A percentile compares a stretch with the other conserved stretches of the same genome.
Conservation (phyloP, 345 rosid species). For the Arabis alpina region DNA sequence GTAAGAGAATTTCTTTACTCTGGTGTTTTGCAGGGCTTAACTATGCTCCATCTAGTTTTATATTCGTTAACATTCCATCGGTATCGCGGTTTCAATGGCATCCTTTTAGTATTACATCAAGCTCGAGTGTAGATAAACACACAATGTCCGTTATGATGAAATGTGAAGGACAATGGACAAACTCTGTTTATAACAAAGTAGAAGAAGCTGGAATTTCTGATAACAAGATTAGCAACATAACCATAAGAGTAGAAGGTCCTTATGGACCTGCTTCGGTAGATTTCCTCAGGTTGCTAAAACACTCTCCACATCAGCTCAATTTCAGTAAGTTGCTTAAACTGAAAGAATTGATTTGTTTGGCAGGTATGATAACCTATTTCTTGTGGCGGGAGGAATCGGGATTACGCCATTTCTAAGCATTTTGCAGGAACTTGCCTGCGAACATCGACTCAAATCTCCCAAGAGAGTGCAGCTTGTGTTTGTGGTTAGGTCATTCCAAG, state of each 20-base stretch:
- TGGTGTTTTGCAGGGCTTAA: constrained; percentile 56
- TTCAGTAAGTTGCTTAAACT: neutral
- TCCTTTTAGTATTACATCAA: constrained; percentile 77
- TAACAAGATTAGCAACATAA: constrained; percentile 45
- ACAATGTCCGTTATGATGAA: constrained; percentile 65
- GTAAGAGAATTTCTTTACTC: too few relatives aligned
- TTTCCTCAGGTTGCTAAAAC: constrained; percentile 58
- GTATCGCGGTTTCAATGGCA: constrained; percentile 81
- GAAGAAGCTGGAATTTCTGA: constrained; percentile 45
- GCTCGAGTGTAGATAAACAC: constrained; percentile 56
- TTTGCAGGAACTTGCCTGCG: constrained; percentile 60
- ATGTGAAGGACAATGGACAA: constrained; percentile 74
- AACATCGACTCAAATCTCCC: constrained; percentile 49
- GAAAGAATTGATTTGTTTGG: constrained; percentile 1
- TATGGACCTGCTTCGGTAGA: constrained; percentile 75
- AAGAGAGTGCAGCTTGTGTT: constrained; percentile 61
- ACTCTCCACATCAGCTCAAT: neutral
- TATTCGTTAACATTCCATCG: constrained; percentile 70
- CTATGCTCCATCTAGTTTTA: constrained; percentile 65
- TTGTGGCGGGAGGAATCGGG: constrained; percentile 86
- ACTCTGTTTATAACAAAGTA: constrained; percentile 56
- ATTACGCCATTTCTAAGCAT: constrained; percentile 85
- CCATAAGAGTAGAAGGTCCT: constrained; percentile 77
- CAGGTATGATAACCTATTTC: constrained; percentile 75
- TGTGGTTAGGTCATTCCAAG: constrained; percentile 56